These are phyloP conservation scores for Arctostaphylos glauca DNA, from an alignment of 148 eudicot species.

Conservation along the genomic window DNA sequence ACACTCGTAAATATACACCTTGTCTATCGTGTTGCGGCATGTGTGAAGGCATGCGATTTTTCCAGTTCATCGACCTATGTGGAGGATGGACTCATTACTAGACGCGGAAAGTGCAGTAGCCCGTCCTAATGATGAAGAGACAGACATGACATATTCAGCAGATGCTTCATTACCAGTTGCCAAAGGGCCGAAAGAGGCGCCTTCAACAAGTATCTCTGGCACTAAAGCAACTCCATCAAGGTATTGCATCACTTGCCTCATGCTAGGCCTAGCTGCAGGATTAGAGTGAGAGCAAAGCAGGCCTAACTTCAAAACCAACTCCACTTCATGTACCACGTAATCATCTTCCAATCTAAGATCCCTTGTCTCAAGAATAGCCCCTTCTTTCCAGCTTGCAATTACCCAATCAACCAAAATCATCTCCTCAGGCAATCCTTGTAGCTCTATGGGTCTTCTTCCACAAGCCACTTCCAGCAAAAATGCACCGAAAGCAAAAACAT, in stretches of 20 bases:
- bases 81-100: not conserved
- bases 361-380: conserved; percentile 24
- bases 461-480: conserved; percentile 40
- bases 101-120: not conserved
- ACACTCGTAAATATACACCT: too few species aligned
- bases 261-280: conserved; percentile 37
- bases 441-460: conserved; percentile 36
- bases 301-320: conserved; percentile 34
- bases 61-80: not conserved
- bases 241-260: conserved; percentile 43
- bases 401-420: conserved; percentile 33
- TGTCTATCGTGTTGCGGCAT: too few species aligned
- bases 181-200: too few species aligned
- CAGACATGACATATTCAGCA: not conserved
- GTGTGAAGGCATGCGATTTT: too few species aligned
- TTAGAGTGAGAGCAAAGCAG: conserved; percentile 34
- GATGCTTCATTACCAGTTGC: not conserved
- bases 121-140: not conserved
- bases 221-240: conserved; percentile 21
- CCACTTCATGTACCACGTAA: conserved; percentile 28
- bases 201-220: not conserved
- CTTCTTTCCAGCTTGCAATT: conserved; percentile 27
- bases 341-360: conserved; percentile 35
- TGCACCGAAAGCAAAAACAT: conserved; percentile 41
- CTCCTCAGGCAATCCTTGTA: conserved; percentile 11